These are phyloP conservation scores for Arthrobotrys megalospora DNA, from an alignment of 2,329 filamentous ascomycete genomes.

Conservation along the genomic window DNA sequence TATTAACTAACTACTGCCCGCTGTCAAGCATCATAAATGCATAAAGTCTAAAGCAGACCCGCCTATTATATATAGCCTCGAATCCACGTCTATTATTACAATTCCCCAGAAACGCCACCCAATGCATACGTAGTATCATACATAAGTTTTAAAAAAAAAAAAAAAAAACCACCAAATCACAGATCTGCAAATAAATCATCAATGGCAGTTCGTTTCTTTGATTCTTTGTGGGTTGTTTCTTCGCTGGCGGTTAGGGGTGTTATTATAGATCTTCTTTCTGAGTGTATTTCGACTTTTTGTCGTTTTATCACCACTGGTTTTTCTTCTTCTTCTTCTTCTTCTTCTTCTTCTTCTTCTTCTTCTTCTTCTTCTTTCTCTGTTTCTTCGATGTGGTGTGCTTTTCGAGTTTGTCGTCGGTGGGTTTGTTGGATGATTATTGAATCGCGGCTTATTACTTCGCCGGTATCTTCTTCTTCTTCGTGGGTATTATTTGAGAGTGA, in stretches of 20 bases:
- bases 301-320: constrained; percentile 14
- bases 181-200: constrained; percentile 53
- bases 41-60: no score
- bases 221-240: background rate
- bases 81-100: no score
- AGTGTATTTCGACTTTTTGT: constrained; percentile 27
- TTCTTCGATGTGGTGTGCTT: background rate
- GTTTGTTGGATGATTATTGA: constrained; percentile 13
- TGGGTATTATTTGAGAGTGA: background rate
- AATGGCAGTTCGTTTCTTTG: constrained; percentile 43
- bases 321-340: background rate
- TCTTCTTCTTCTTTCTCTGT: background rate
- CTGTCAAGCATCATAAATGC: constrained; percentile 4
- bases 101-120: no score
- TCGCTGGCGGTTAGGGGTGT: background rate
- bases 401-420: constrained; percentile 16
- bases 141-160: constrained; percentile 7
- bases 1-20: no score
- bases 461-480: constrained; percentile 39
- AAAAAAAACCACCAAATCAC: background rate
- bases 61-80: background rate
- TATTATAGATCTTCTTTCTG: background rate
- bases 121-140: no score
- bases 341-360: background rate
- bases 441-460: constrained; percentile 50